phyloP scores from a whole-genome alignment of 2,329 filamentous ascomycete genomes.

The Capronia americana region DNA sequence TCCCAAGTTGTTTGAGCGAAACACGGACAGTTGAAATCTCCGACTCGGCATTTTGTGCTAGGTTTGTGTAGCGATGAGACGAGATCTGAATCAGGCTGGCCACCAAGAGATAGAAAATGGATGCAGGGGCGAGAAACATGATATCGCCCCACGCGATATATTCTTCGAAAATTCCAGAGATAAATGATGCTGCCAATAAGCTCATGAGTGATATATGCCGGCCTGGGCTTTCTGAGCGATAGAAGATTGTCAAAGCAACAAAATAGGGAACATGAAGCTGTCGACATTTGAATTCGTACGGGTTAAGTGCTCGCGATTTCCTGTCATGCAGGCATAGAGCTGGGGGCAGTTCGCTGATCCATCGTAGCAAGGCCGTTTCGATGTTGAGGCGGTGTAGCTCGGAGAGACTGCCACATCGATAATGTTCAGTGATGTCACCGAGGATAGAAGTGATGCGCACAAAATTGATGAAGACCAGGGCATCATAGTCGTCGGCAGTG shows the following conservation, averaged over 20 bases:
- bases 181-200: slow-evolving; percentile 31
- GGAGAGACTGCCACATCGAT: slow-evolving; percentile 41
- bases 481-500: slow-evolving; percentile 22
- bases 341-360: slow-evolving; percentile 43
- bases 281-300: slow-evolving; percentile 30
- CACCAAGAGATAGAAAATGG: slow-evolving; percentile 34
- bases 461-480: slow-evolving; percentile 34
- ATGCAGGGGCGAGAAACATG: slow-evolving; percentile 24
- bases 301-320: slow-evolving; percentile 16
- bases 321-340: slow-evolving; percentile 25
- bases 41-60: slow-evolving; percentile 16
- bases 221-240: slow-evolving; percentile 23
- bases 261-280: slow-evolving; percentile 35
- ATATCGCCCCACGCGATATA: slow-evolving; percentile 33
- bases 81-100: slow-evolving; percentile 31
- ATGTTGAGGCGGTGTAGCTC: slow-evolving; percentile 35
- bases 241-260: slow-evolving; percentile 31
- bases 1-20: slow-evolving; percentile 28
- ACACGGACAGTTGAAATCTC: slow-evolving; percentile 29
- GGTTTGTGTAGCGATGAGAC: slow-evolving; percentile 29
- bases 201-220: slow-evolving; percentile 20
- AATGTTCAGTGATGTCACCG: slow-evolving; percentile 31
- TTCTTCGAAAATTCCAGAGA: slow-evolving; percentile 35
- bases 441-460: slow-evolving; percentile 32
- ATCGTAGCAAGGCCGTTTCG: slow-evolving; percentile 44